Evolutionary conservation across 306 rosid species (phyloP), one percentile per base, ranked within the genome.

Genomic region (Bauhinia variegata): DNA sequence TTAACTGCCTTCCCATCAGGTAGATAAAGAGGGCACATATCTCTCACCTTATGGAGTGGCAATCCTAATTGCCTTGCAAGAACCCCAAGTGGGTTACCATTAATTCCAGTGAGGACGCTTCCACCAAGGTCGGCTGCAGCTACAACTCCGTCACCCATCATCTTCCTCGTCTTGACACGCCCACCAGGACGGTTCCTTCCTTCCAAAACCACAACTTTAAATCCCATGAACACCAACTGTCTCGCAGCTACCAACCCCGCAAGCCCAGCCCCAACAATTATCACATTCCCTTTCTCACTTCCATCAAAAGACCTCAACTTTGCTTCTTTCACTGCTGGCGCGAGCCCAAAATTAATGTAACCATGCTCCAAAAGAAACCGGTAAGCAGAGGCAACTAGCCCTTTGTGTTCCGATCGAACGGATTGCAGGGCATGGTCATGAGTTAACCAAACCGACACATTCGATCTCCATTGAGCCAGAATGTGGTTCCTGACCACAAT

Each of bases 101-200:
- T 88, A 5, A 91, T 88, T 52, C 97, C 97, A 3, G 96, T 91
- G 51, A 91, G 96, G 3, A 91, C 97, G 75, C 96, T 91, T 9
- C 97, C 97, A 81, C 97, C 96, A 4, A 91, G 90, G 67, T 91
- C 97, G 0, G 89, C 97, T 2, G 97, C 97, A 6, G 96, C 97
- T 75, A 52, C 87, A 30, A 79, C 68, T 0, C 75, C 83, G 42
- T 78, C 91, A 8, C 84, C 88, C 12, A 2, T 38, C 87, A 91
- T 84, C 81, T 55, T 91, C 86, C 60, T 91, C 11, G 96, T 91
- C 87, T 78, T 91, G 63, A 91, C 97, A 15, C 96, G 86, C 8
- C 97, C 97, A 15, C 97, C 97, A 2, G 97, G 89, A 41, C 97
- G 85, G 14, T 18, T 68, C 62, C 96, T 86, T 15, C 97, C 97